Conservation (phyloP, 129 eudicot species). For the Lonicera japonica region DNA sequence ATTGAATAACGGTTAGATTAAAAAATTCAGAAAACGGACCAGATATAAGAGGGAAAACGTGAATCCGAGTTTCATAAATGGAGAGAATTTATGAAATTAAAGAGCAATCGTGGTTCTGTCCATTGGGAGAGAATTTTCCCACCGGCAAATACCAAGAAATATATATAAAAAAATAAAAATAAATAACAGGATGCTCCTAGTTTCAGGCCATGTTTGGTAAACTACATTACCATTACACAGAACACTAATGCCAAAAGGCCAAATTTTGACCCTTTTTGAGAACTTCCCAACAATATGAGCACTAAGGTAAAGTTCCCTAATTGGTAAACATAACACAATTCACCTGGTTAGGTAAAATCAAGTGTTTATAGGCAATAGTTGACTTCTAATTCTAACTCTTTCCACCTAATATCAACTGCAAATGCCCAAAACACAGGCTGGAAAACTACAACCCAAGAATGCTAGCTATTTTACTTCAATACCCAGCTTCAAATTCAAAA, state of each 20-base stretch:
- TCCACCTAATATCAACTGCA: conserved; percentile 1
- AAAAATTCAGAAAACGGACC: background rate
- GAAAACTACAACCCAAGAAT: background rate
- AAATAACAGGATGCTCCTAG: too few species aligned
- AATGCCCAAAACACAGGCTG: too few species aligned
- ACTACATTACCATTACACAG: background rate
- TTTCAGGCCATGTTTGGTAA: background rate
- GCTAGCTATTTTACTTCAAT: background rate
- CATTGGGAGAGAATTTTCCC: too few species aligned
- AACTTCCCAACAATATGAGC: background rate
- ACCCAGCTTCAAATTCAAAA: background rate
- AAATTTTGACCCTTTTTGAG: background rate
- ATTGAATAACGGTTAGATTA: background rate
- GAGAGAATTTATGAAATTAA: background rate
- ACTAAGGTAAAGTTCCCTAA: background rate
- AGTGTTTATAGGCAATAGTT: background rate
- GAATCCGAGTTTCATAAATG: background rate
- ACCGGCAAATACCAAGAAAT: too few species aligned
- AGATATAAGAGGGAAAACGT: background rate
- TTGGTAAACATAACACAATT: background rate
- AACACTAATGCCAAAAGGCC: background rate
- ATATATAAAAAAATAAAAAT: too few species aligned
- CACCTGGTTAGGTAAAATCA: background rate
- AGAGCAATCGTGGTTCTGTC: too few species aligned
- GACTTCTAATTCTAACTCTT: background rate